A percentile compares a stretch with the other conserved stretches of the same genome.
phyloP scores from a whole-genome alignment of 2,329 filamentous ascomycete genomes.

The Trichoderma sp. region DNA sequence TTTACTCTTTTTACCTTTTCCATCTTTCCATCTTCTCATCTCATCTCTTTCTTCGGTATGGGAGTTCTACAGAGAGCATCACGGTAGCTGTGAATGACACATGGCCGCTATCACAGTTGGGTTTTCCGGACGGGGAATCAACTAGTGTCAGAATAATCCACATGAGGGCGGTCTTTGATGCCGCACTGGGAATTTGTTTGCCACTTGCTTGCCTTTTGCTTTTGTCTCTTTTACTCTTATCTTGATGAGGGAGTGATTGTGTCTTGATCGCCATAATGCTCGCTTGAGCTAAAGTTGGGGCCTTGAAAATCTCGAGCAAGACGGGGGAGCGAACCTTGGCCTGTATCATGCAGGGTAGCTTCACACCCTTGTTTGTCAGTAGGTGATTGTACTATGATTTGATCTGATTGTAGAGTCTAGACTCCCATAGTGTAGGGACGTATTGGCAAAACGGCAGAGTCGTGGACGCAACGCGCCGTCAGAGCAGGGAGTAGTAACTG shows the following conservation, averaged over 20 bases:
- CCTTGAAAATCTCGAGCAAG: neutral
- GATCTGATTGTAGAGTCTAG: no score
- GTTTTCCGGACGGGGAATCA: constrained; percentile 25
- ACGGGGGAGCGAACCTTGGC: no score
- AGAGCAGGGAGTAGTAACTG: no score
- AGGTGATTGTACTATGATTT: no score
- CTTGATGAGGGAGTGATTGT: neutral
- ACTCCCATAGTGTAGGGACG: no score
- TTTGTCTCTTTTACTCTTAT: neutral
- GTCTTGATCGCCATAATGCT: no score
- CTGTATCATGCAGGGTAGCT: no score
- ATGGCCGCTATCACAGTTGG: constrained; percentile 24
- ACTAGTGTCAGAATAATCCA: constrained; percentile 25
- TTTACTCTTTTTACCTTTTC: neutral
- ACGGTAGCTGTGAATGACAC: constrained; percentile 16
- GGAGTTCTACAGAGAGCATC: constrained; percentile 27
- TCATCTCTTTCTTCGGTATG: constrained; percentile 8
- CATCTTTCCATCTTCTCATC: no score
- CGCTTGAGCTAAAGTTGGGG: no score
- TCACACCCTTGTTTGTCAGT: no score
- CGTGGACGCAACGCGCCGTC: no score
- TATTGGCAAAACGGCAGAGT: no score
- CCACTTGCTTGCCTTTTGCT: neutral
- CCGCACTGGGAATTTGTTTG: constrained; percentile 1
- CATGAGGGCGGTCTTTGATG: constrained; percentile 16